A percentile compares a stretch with the other conserved stretches of the same genome.
Conservation (phyloP, 1,284 basidiomycete genomes). For the Singerocomus rubriflavus region DNA sequence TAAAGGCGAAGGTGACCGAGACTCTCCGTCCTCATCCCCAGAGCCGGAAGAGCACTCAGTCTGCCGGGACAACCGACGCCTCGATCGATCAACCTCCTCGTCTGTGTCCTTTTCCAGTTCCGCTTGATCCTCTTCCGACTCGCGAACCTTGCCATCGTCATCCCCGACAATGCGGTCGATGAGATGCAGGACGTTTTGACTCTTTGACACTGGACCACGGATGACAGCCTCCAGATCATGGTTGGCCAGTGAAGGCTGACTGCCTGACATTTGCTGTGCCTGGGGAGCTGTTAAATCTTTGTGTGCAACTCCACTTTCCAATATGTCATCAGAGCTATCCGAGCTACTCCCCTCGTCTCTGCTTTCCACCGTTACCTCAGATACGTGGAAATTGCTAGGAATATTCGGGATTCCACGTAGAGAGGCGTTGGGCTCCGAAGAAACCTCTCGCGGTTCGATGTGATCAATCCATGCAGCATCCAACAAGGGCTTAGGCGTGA, state of each 20-base stretch:
- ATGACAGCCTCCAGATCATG: slow-evolving; percentile 47
- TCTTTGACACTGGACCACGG: slow-evolving; percentile 40
- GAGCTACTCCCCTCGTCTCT: slow-evolving; percentile 35
- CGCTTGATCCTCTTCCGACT: slow-evolving; percentile 32
- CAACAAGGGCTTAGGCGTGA: not conserved
- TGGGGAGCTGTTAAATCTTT: not conserved
- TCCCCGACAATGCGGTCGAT: slow-evolving; percentile 15
- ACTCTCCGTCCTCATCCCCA: slow-evolving; percentile 21
- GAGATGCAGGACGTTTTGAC: slow-evolving; percentile 15
- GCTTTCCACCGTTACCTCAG: slow-evolving; percentile 33
- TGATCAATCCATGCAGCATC: not conserved
- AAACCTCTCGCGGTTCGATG: not conserved
- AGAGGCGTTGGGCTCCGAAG: not conserved
- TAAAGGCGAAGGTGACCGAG: slow-evolving; percentile 11
- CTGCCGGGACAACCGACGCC: slow-evolving; percentile 5
- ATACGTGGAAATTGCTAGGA: slow-evolving; percentile 24
- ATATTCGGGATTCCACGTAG: slow-evolving; percentile 12
- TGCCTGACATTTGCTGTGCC: slow-evolving; percentile 3
- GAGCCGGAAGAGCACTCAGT: slow-evolving; percentile 19
- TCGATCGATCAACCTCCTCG: slow-evolving; percentile 7
- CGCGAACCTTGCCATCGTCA: slow-evolving; percentile 18
- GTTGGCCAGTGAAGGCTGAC: slow-evolving; percentile 23
- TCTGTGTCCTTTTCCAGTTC: slow-evolving; percentile 32
- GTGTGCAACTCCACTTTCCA: slow-evolving; percentile 5
- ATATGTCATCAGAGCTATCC: slow-evolving; percentile 30